These are phyloP conservation scores for Ophiosphaerella narmari DNA, from an alignment of 2,329 filamentous ascomycete species.

Conservation along the genomic window DNA sequence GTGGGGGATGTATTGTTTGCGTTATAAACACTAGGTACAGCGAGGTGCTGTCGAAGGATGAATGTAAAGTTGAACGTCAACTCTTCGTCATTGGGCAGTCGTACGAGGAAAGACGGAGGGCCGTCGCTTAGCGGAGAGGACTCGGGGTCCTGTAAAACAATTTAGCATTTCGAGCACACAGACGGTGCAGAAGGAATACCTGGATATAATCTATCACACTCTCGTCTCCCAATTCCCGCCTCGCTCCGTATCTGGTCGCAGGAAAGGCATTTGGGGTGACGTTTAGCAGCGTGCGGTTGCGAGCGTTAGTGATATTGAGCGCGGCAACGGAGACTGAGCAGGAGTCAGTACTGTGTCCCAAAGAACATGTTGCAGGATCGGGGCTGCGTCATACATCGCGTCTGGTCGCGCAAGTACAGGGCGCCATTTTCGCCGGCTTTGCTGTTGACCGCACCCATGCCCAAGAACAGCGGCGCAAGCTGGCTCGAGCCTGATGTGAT, in stretches of 20 bases:
- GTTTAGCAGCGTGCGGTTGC: slow-evolving; percentile 75
- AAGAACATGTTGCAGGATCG: background rate
- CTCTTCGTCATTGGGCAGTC: slow-evolving; percentile 88
- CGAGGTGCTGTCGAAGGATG: slow-evolving; percentile 65
- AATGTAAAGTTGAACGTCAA: slow-evolving; percentile 93
- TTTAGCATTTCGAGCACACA: slow-evolving; percentile 12
- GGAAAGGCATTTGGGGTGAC: slow-evolving; percentile 87
- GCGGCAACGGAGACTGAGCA: slow-evolving; percentile 81
- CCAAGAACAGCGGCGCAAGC: slow-evolving; percentile 16
- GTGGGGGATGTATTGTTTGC: slow-evolving; percentile 55
- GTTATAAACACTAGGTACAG: slow-evolving; percentile 45
- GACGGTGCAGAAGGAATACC: slow-evolving; percentile 55
- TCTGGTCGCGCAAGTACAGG: slow-evolving; percentile 89
- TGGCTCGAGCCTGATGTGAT: slow-evolving; percentile 17
- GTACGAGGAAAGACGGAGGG: slow-evolving; percentile 77
- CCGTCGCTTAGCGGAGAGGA: slow-evolving; percentile 36
- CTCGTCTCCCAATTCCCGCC: slow-evolving; percentile 73
- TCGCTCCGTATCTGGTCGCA: slow-evolving; percentile 74
- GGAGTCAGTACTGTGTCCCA: slow-evolving; percentile 23
- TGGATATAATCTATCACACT: slow-evolving; percentile 87
- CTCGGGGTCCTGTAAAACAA: slow-evolving; percentile 73
- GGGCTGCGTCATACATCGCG: slow-evolving; percentile 68
- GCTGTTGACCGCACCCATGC: slow-evolving; percentile 92
- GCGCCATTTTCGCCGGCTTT: slow-evolving; percentile 76
- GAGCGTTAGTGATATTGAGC: slow-evolving; percentile 78